Percentiles rank a stretch among this genome's conserved stretches.
phyloP scores from a whole-genome alignment of 2,329 filamentous ascomycete genomes.

The Diplodia sapinea region DNA sequence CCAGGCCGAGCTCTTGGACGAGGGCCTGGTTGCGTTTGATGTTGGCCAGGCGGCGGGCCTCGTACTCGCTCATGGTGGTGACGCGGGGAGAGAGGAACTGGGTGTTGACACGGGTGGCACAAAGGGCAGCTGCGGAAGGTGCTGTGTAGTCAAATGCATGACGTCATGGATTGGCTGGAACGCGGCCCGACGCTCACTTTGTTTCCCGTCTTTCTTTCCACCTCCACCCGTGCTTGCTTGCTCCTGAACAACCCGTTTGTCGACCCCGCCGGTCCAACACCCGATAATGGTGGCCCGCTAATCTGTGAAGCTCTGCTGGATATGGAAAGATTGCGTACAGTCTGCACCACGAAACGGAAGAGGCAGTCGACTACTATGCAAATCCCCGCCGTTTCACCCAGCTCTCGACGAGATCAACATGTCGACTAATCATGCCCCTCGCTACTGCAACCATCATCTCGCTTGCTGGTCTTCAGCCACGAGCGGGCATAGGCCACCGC shows the following conservation, averaged over 20 bases:
- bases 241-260: too few species aligned
- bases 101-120: not conserved
- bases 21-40: slow-evolving; percentile 58
- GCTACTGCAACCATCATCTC: not conserved
- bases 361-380: not conserved
- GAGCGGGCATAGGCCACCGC: not conserved
- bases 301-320: too few species aligned
- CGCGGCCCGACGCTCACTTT: not conserved
- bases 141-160: not conserved
- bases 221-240: not conserved
- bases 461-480: not conserved
- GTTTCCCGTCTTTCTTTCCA: not conserved
- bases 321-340: too few species aligned
- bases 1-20: slow-evolving; percentile 55
- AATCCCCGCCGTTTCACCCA: not conserved
- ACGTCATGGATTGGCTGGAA: not conserved
- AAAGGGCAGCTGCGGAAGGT: not conserved
- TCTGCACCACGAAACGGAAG: not conserved
- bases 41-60: slow-evolving; percentile 54
- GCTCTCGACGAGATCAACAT: not conserved
- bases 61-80: slow-evolving; percentile 51
- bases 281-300: too few species aligned
- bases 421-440: not conserved
- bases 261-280: too few species aligned
- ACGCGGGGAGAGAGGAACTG: not conserved